Conservation (phyloP, 2,329 filamentous ascomycete species). For the Cadophora sp. region DNA sequence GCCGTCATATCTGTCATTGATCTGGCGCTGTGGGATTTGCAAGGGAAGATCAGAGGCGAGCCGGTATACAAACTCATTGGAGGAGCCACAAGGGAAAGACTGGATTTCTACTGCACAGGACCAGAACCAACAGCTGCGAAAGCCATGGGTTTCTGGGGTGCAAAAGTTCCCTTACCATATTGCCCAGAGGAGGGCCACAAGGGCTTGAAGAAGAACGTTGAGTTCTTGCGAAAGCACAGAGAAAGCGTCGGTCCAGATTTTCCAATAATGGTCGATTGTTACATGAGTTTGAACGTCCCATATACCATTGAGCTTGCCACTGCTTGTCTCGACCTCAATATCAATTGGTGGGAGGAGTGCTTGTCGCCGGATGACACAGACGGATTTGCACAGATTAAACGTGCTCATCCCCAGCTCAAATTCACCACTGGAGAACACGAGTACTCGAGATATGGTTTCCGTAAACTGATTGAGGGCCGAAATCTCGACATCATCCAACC, state of each 20-base stretch:
- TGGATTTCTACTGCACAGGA: slow-evolving; percentile 95
- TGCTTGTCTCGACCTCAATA: slow-evolving; percentile 80
- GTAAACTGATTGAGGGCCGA: slow-evolving; percentile 88
- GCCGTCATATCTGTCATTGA: slow-evolving; percentile 96
- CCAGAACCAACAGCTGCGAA: slow-evolving; percentile 83
- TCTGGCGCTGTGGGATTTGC: slow-evolving; percentile 88
- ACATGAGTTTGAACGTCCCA: slow-evolving; percentile 92
- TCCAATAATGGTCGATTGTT: slow-evolving; percentile 94
- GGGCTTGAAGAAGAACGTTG: slow-evolving; percentile 87
- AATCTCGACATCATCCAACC: slow-evolving; percentile 95
- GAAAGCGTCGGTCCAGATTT: slow-evolving; percentile 88
- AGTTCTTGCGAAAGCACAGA: slow-evolving; percentile 84
- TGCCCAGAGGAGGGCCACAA: slow-evolving; percentile 85
- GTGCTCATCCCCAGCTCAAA: slow-evolving; percentile 86
- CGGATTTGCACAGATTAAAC: slow-evolving; percentile 88
- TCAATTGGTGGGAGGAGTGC: slow-evolving; percentile 98
- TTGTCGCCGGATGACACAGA: slow-evolving; percentile 91
- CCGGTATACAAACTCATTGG: slow-evolving; percentile 95
- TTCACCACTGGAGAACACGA: slow-evolving; percentile 98
- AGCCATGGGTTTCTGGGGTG: slow-evolving; percentile 87
- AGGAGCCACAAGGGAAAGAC: slow-evolving; percentile 80
- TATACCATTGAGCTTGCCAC: slow-evolving; percentile 93
- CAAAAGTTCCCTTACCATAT: slow-evolving; percentile 88
- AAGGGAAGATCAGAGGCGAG: slow-evolving; percentile 90
- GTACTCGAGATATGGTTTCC: slow-evolving; percentile 92